These are phyloP conservation scores for Coemansia furcata DNA, from an alignment of 192 early-diverging fungal species.

Conservation along the genomic window DNA sequence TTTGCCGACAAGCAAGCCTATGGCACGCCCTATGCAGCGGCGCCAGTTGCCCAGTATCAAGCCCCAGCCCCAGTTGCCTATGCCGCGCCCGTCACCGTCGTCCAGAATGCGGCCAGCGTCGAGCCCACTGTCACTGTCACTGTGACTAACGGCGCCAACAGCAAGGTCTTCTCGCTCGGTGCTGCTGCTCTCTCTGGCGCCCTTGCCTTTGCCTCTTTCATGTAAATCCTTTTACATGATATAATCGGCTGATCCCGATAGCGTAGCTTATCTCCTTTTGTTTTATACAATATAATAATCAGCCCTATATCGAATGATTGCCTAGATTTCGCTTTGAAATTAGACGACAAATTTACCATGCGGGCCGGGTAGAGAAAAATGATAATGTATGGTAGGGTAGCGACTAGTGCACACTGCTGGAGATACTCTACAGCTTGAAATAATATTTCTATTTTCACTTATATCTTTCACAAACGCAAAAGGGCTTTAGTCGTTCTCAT, in stretches of 20 bases:
- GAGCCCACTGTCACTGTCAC: constrained; percentile 47
- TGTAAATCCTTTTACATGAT: neutral
- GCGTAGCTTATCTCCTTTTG: neutral
- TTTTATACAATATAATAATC: neutral
- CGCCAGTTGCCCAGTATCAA: neutral
- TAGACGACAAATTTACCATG: too few relatives aligned
- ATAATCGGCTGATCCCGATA: neutral
- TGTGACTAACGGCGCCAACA: constrained; percentile 30
- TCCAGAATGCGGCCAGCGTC: constrained; percentile 33
- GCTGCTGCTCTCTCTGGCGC: constrained; percentile 24
- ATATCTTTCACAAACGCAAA: too few relatives aligned
- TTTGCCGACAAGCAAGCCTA: constrained; percentile 8
- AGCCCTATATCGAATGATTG: neutral
- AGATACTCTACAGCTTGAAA: too few relatives aligned
- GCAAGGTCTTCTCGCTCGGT: constrained; percentile 36
- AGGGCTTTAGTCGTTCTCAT: too few relatives aligned
- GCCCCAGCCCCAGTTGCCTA: neutral
- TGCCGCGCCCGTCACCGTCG: constrained; percentile 21
- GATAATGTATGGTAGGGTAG: too few relatives aligned
- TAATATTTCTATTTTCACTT: too few relatives aligned
- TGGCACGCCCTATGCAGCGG: neutral
- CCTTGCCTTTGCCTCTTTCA: neutral
- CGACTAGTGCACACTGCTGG: too few relatives aligned
- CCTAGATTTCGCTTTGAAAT: too few relatives aligned
- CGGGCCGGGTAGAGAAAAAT: too few relatives aligned